A percentile compares a stretch with the other conserved stretches of the same genome.
These are phyloP conservation scores for Cynara cardunculus DNA, from an alignment of 129 eudicot species.

Conservation along the genomic window DNA sequence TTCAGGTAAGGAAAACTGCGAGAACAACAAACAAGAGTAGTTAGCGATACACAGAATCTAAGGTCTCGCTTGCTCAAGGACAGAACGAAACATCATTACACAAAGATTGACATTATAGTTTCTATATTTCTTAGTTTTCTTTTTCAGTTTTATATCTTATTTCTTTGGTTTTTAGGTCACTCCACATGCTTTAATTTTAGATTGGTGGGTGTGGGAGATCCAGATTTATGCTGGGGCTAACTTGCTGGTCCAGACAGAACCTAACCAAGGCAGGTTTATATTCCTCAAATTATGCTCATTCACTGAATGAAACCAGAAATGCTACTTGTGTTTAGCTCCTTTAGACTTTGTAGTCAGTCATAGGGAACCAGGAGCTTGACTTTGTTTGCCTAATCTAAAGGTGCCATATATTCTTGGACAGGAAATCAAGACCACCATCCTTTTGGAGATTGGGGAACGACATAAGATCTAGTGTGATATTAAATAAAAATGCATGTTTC, in stretches of 20 bases:
- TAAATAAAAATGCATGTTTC: not conserved
- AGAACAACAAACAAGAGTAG: not conserved
- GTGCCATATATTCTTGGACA: slow-evolving; percentile 16
- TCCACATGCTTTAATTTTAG: not conserved
- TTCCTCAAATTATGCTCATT: not conserved
- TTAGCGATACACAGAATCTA: not conserved
- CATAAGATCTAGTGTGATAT: slow-evolving; percentile 2
- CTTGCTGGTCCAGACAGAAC: slow-evolving; percentile 7
- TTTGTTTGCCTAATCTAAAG: slow-evolving; percentile 10
- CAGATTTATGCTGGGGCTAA: not conserved
- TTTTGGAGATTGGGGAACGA: slow-evolving; percentile 4
- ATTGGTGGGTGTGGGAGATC: not conserved
- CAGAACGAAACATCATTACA: not conserved
- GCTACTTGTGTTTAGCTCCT: slow-evolving; percentile 10
- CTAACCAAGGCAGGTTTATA: not conserved
- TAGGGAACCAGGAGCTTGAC: slow-evolving; percentile 11
- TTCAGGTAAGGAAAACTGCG: not conserved
- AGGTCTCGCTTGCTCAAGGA: not conserved
- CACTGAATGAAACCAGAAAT: slow-evolving; percentile 5
- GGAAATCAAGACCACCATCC: not conserved
- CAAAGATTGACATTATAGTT: not conserved
- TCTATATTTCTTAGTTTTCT: not conserved
- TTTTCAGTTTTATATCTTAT: not conserved
- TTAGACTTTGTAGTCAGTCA: slow-evolving; percentile 8
- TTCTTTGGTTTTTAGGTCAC: not conserved